Conservation (phyloP, 495 filamentous ascomycete species). For the Penicillium riverlandense region DNA sequence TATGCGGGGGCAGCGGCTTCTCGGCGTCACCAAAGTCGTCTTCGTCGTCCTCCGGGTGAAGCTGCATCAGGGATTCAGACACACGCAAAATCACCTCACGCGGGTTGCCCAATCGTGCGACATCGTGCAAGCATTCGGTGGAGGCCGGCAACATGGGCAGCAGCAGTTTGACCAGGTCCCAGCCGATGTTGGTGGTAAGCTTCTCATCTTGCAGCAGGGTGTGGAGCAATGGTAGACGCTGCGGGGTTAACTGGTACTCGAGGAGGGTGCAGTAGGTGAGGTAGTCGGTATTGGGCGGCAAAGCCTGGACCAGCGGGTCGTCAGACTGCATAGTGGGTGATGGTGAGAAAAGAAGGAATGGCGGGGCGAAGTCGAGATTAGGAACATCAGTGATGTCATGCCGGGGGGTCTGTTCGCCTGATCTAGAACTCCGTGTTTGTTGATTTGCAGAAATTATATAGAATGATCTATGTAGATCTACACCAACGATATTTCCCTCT, state of each 20-base stretch:
- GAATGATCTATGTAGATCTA: not conserved
- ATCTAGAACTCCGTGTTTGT: not conserved
- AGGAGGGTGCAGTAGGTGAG: conserved; percentile 85
- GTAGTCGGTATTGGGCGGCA: conserved; percentile 70
- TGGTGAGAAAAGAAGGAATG: conserved; percentile 2
- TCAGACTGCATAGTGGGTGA: conserved; percentile 18
- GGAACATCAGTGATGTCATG: conserved; percentile 4
- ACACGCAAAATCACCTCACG: conserved; percentile 89
- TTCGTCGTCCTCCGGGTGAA: conserved; percentile 49
- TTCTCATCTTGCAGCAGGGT: conserved; percentile 73
- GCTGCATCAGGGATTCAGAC: conserved; percentile 59
- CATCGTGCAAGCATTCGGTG: conserved; percentile 65
- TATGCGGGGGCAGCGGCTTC: conserved; percentile 19
- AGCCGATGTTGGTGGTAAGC: conserved; percentile 86
- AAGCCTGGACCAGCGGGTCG: conserved; percentile 39
- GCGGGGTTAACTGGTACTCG: conserved; percentile 74
- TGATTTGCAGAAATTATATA: not conserved
- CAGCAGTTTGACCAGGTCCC: conserved; percentile 87
- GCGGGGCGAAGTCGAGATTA: conserved; percentile 2
- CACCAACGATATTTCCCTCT: too few species aligned
- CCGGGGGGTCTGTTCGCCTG: not conserved
- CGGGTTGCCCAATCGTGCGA: conserved; percentile 82
- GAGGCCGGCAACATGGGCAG: conserved; percentile 67
- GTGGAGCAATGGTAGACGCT: conserved; percentile 69
- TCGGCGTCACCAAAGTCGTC: conserved; percentile 37